Percentiles rank a stretch among this genome's conserved stretches.
Evolutionary conservation across 805 yeast species (phyloP).

Genomic region (Cyberlindnera euphorbiiphila): DNA sequence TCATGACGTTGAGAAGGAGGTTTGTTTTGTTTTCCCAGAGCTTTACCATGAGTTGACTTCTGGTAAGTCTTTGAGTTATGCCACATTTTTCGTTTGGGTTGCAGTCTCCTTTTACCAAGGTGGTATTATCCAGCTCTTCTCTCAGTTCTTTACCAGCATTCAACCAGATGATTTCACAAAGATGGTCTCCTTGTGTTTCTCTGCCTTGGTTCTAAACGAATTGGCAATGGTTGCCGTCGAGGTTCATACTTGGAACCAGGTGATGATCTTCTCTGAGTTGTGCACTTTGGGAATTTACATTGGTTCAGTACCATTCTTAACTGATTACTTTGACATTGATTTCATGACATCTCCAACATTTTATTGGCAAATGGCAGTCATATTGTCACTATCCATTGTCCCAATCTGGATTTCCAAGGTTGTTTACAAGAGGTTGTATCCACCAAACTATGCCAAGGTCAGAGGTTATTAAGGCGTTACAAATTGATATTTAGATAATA

Average conservation of each 20-base stretch:
- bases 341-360: constrained; percentile 58
- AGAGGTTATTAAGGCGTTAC: constrained; percentile 54
- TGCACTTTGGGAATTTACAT: constrained; percentile 64
- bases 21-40: constrained; percentile 91
- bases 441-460: constrained; percentile 96
- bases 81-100: constrained; percentile 90
- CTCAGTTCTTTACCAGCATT: constrained; percentile 74
- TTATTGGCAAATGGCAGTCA: constrained; percentile 64
- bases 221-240: constrained; percentile 90
- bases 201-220: constrained; percentile 79
- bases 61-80: constrained; percentile 81
- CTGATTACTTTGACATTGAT: constrained; percentile 78
- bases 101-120: constrained; percentile 91
- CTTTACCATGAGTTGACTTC: constrained; percentile 86
- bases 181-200: constrained; percentile 85
- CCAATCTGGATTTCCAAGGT: constrained; percentile 90
- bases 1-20: constrained; percentile 82
- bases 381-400: constrained; percentile 64
- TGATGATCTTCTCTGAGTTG: constrained; percentile 70
- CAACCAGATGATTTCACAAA: constrained; percentile 48
- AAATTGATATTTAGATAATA: not conserved
- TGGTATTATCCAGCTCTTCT: constrained; percentile 69
- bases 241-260: constrained; percentile 84
- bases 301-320: constrained; percentile 75
- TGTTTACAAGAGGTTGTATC: constrained; percentile 70